phyloP scores from a whole-genome alignment of 208 protist genomes.

The Phytomonas francai region DNA sequence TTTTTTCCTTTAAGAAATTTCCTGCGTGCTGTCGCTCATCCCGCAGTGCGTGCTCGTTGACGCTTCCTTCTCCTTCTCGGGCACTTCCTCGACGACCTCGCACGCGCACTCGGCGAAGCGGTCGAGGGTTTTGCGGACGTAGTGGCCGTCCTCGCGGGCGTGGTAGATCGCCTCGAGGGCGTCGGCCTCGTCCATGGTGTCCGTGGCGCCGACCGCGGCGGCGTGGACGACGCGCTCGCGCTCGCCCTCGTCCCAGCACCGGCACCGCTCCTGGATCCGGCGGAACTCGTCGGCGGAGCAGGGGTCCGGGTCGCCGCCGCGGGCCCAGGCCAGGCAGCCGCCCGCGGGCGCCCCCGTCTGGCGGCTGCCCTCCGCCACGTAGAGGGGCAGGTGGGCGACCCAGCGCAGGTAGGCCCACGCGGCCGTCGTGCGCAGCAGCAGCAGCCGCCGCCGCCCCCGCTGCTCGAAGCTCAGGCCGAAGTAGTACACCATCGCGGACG shows the following conservation, averaged over 20 bases:
- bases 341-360: conserved; percentile 28
- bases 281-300: conserved; percentile 19
- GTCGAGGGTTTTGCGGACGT: too few species aligned
- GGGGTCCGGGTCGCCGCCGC: conserved; percentile 20
- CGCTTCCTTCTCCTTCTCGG: neutral
- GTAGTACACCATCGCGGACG: conserved; percentile 24
- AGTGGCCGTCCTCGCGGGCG: neutral
- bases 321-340: conserved; percentile 16
- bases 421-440: conserved; percentile 36
- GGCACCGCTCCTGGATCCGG: conserved; percentile 21
- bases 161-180: conserved; percentile 5
- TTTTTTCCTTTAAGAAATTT: neutral
- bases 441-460: conserved; percentile 34
- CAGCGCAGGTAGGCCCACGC: conserved; percentile 33
- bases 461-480: conserved; percentile 47
- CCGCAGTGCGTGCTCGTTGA: neutral
- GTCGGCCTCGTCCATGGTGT: neutral
- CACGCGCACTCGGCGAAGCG: conserved; percentile 3
- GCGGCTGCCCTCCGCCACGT: conserved; percentile 36
- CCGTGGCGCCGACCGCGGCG: conserved; percentile 2
- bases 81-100: conserved; percentile 3
- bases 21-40: neutral
- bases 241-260: conserved; percentile 53
- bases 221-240: conserved; percentile 17
- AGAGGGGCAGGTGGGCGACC: conserved; percentile 31